A percentile compares a stretch with the other conserved stretches of the same genome.
These are phyloP conservation scores for Penicillium taxi DNA, from an alignment of 495 filamentous ascomycete species.

Conservation along the genomic window DNA sequence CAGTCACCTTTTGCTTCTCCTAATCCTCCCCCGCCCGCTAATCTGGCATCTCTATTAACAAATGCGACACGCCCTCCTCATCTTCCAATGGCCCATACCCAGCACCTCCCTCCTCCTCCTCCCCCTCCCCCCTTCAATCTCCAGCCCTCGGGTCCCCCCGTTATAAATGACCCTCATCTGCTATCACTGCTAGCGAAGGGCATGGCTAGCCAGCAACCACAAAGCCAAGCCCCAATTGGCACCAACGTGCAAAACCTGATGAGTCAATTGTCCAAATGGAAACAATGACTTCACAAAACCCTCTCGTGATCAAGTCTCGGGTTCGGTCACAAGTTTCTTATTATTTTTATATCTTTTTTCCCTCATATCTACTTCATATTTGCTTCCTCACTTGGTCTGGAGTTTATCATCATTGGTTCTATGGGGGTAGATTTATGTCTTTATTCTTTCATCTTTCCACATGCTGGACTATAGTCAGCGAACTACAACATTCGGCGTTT, in stretches of 20 bases:
- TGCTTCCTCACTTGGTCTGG: conserved; percentile 7
- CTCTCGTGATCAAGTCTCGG: conserved; percentile 2
- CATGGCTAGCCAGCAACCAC: conserved; percentile 30
- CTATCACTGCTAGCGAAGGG: conserved; percentile 41
- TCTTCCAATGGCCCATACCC: conserved; percentile 27
- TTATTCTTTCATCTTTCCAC: conserved; percentile 7
- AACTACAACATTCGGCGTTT: conserved; percentile 18
- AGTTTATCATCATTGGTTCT: conserved; percentile 14
- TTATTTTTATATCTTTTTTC: conserved; percentile 4
- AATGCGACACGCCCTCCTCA: conserved; percentile 38
- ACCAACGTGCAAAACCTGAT: conserved; percentile 53
- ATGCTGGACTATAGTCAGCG: conserved; percentile 15
- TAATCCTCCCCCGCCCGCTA: conserved; percentile 34
- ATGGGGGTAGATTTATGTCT: conserved; percentile 4
- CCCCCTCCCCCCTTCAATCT: conserved; percentile 29
- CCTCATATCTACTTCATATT: conserved; percentile 6
- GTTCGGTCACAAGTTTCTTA: conserved; percentile 3
- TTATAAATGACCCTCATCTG: conserved; percentile 36
- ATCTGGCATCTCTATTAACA: conserved; percentile 54
- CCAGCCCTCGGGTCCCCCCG: conserved; percentile 23
- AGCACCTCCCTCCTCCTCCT: conserved; percentile 26
- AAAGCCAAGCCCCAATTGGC: conserved; percentile 31
- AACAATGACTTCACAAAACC: conserved; percentile 42
- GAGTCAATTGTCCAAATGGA: conserved; percentile 54
- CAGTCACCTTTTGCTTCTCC: conserved; percentile 32